Evolutionary conservation across 1,139 yeast species (phyloP).

Genomic region (Pichia sp.): DNA sequence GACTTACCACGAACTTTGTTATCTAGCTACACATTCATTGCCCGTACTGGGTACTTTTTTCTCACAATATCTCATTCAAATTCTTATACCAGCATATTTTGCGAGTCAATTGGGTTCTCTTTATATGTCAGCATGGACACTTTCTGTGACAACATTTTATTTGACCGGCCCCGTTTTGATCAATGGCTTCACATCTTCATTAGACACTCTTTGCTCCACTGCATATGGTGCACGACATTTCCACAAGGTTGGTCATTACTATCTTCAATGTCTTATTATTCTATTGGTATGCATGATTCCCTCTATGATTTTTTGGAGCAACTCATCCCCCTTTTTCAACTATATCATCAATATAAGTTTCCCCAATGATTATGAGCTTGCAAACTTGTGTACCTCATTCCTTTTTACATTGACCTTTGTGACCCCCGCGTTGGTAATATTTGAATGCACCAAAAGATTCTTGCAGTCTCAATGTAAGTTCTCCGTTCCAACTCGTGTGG

Average conservation of each 20-base stretch:
- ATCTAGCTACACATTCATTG: constrained; percentile 23
- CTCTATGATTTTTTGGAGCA: constrained; percentile 19
- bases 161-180: constrained; percentile 34
- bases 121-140: constrained; percentile 33
- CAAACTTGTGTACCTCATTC: constrained; percentile 17
- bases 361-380: constrained; percentile 6
- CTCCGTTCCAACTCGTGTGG: constrained; percentile 46
- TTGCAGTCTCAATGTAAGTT: constrained; percentile 50
- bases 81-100: constrained; percentile 32
- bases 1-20: constrained; percentile 16
- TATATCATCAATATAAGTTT: constrained; percentile 1
- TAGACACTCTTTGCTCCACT: constrained; percentile 37
- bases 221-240: constrained; percentile 34
- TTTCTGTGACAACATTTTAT: constrained; percentile 33
- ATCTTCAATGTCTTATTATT: constrained; percentile 27
- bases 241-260: constrained; percentile 32
- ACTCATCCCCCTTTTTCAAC: constrained; percentile 12
- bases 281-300: constrained; percentile 18
- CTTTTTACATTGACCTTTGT: constrained; percentile 26
- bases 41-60: constrained; percentile 34
- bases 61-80: constrained; percentile 30
- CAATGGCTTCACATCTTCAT: constrained; percentile 38
- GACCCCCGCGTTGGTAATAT: constrained; percentile 43
- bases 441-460: constrained; percentile 47
- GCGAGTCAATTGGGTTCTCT: constrained; percentile 31